These are phyloP conservation scores for Trichosporon asahii DNA, from an alignment of 1,284 basidiomycete species.

Conservation along the genomic window DNA sequence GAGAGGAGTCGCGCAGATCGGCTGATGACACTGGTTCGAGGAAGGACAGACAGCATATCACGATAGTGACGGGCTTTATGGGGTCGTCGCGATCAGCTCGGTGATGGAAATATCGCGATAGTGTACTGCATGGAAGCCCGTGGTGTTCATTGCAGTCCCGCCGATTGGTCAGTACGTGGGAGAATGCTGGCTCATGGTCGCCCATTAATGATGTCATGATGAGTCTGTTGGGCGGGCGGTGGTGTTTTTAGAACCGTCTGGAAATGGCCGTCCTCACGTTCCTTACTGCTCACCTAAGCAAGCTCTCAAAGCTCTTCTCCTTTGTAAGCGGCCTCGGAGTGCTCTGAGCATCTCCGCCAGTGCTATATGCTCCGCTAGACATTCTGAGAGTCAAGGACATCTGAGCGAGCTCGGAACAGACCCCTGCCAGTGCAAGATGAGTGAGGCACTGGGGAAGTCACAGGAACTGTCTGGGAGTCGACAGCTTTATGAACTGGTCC, in stretches of 20 bases:
- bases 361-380: too few relatives aligned
- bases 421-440: too few relatives aligned
- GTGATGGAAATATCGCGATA: not conserved
- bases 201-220: not conserved
- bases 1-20: not conserved
- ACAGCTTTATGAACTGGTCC: too few relatives aligned
- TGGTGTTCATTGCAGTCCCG: not conserved
- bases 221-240: not conserved
- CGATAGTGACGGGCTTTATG: not conserved
- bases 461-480: too few relatives aligned
- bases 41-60: not conserved
- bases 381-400: too few relatives aligned
- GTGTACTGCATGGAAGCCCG: not conserved
- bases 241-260: not conserved
- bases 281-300: not conserved
- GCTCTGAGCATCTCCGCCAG: too few relatives aligned
- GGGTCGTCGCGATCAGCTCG: not conserved
- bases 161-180: not conserved
- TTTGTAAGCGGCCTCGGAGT: too few relatives aligned
- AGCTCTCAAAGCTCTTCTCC: too few relatives aligned
- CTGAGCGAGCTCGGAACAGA: too few relatives aligned
- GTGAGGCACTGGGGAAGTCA: too few relatives aligned
- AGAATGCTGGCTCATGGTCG: not conserved
- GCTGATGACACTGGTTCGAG: not conserved
- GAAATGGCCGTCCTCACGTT: not conserved